A percentile compares a stretch with the other conserved stretches of the same genome.
phyloP scores from a whole-genome alignment of 768 basidiomycete genomes.

The Hericium rajendrae region DNA sequence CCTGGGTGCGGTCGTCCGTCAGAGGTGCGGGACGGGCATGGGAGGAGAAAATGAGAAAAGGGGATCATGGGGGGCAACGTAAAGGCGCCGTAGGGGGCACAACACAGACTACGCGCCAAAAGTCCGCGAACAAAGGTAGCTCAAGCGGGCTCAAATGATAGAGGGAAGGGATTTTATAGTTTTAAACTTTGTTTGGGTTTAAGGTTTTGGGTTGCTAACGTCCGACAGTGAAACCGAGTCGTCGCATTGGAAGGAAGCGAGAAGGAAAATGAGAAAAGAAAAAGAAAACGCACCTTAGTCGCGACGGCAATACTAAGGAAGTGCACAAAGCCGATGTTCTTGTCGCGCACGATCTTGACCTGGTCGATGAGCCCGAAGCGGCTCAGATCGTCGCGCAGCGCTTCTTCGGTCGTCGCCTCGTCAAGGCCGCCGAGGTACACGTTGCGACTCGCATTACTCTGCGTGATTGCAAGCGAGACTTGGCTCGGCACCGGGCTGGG shows the following conservation, averaged over 20 bases:
- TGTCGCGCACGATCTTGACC: conserved; percentile 98
- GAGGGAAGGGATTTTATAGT: too few species aligned
- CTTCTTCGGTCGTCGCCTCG: conserved; percentile 83
- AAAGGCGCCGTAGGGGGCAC: too few species aligned
- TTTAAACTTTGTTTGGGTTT: too few species aligned
- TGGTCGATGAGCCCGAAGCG: conserved; percentile 96
- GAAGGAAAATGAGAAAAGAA: background rate
- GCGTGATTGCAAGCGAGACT: conserved; percentile 80
- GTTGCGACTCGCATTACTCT: conserved; percentile 89
- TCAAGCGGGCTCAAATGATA: too few species aligned
- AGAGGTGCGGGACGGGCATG: background rate
- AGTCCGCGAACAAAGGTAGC: too few species aligned
- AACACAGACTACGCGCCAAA: too few species aligned
- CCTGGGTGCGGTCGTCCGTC: conserved; percentile 33
- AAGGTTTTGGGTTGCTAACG: too few species aligned
- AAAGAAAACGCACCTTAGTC: conserved; percentile 59
- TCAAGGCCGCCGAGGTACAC: conserved; percentile 95
- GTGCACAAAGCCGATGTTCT: conserved; percentile 98
- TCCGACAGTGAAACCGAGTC: too few species aligned
- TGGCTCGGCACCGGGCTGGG: conserved; percentile 80
- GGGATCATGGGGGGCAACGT: too few species aligned
- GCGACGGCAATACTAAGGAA: conserved; percentile 93
- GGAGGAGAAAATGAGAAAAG: too few species aligned
- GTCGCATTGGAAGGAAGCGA: too few species aligned
- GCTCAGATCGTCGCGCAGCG: conserved; percentile 82